Evolutionary conservation across 163 green algal species (phyloP), one percentile per base, ranked within the genome.

Genomic region (Chloromonas sp.): DNA sequence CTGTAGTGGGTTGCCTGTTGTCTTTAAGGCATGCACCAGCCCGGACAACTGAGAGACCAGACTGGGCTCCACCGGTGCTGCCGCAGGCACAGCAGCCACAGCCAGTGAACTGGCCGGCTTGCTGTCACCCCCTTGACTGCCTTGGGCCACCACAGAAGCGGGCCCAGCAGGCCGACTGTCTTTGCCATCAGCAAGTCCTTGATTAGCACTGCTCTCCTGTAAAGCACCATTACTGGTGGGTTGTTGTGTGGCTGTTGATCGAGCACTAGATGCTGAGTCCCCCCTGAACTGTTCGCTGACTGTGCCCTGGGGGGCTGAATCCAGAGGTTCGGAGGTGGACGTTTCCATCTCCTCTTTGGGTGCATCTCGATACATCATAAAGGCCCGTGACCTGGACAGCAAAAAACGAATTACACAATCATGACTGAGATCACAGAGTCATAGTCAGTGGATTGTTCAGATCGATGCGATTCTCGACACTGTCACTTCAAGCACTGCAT

Each of bases 351-450:
- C 13, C 58, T 14, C 13, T 79, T 14, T 11, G 5, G 71, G 59
- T 82, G 79, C 59, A n/a, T 82, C 79, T 13, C 79, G 79, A 60
- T 82, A 82, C 59, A 82, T 70, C 79, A 82, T 82, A 60, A 82
- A 82, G 3, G 79, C 58, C 2, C 79, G 79, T 36, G 79, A 82
- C 59, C 79, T 70, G 79, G 13, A 58, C 66, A 76, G 11, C 66
- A 36, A 36, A 36, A 36, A 36, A 36, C 36, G 36, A 36, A 36
- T 36, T 36, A 36, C 36, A 36, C 36, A 36, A 36, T 36, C 36
- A 36, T 36, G 36, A 36, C 36, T 36, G 36, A 36, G 36, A 36
- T 36, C 36, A 36, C 36, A 36, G 36, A 36, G 36, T 36, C 36
- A 36, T 36, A 36, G 36, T 36, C 36, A 36, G 36, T 36, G 36